Percentiles rank a stretch among this genome's conserved stretches.
Conservation (phyloP, 805 yeast genomes). For the Candida nitratophila region DNA sequence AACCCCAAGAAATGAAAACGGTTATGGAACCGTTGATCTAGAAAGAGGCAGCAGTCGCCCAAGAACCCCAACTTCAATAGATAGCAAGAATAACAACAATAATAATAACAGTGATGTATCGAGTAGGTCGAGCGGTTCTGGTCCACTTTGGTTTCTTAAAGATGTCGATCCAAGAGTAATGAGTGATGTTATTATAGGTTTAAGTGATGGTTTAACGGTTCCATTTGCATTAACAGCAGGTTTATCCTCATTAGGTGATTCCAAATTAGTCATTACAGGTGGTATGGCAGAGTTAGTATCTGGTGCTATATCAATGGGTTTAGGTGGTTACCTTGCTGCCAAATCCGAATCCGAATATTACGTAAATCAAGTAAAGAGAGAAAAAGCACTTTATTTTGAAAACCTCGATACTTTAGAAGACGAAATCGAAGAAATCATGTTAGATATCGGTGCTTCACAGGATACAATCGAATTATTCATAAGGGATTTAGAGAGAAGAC, state of each 20-base stretch:
- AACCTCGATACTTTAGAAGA: conserved; percentile 61
- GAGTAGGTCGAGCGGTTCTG: background rate
- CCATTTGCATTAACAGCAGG: conserved; percentile 99
- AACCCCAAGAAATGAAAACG: background rate
- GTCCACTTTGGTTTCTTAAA: conserved; percentile 28
- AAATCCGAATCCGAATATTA: conserved; percentile 78
- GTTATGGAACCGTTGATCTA: background rate
- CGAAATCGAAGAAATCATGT: conserved; percentile 73
- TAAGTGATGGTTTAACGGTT: conserved; percentile 92
- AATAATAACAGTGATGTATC: no score
- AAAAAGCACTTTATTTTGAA: conserved; percentile 59
- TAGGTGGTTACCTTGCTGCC: conserved; percentile 95
- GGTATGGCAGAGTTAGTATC: conserved; percentile 96
- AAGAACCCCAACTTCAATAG: background rate
- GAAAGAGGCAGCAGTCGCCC: background rate
- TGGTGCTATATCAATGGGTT: conserved; percentile 96
- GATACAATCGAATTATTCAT: conserved; percentile 69
- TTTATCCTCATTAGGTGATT: conserved; percentile 80
- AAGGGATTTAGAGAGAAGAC: conserved; percentile 70
- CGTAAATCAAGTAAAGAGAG: conserved; percentile 61
- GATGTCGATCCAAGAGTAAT: conserved; percentile 84
- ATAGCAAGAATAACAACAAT: background rate
- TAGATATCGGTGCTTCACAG: conserved; percentile 67
- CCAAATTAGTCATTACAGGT: conserved; percentile 91
- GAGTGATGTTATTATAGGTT: conserved; percentile 89